phyloP scores from a whole-genome alignment of 208 protist species.

The Trypanosoma platydactyli region DNA sequence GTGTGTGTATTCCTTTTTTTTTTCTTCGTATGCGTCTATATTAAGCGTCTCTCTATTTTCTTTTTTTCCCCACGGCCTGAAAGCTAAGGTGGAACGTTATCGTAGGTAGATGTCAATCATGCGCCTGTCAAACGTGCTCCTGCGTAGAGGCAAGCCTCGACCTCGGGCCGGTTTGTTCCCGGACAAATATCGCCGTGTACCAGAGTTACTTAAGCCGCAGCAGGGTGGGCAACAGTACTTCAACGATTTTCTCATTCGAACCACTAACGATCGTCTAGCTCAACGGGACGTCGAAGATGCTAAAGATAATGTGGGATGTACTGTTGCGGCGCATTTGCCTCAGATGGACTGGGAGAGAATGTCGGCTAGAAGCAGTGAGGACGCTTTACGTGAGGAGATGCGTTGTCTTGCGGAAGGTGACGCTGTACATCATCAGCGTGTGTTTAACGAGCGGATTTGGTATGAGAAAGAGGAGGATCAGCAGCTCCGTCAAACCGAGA shows the following conservation, averaged over 20 bases:
- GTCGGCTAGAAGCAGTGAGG: conserved; percentile 40
- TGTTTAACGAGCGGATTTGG: conserved; percentile 79
- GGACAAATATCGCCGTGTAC: conserved; percentile 85
- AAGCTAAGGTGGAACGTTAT: background rate
- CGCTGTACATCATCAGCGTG: conserved; percentile 60
- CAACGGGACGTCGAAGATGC: conserved; percentile 14
- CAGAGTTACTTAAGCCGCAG: conserved; percentile 72
- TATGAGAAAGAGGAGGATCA: conserved; percentile 64
- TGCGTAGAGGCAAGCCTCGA: conserved; percentile 84
- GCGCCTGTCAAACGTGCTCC: conserved; percentile 27
- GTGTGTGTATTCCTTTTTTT: background rate
- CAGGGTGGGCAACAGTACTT: conserved; percentile 90
- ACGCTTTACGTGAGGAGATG: conserved; percentile 59
- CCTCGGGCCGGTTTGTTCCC: conserved; percentile 82
- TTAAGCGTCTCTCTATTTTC: background rate
- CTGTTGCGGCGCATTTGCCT: conserved; percentile 41
- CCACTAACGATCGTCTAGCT: conserved; percentile 52
- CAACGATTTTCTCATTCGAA: conserved; percentile 68
- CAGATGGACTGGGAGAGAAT: conserved; percentile 59
- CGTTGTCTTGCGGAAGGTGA: conserved; percentile 50
- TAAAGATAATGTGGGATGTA: conserved; percentile 6
- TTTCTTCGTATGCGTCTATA: conserved; percentile 14
- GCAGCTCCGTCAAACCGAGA: background rate
- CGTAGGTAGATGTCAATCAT: conserved; percentile 9
- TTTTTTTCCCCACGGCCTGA: background rate